Evolutionary conservation across 495 filamentous ascomycete species (phyloP), one percentile per base, ranked within the genome.

Genomic region (Chaetomium cochliodes): DNA sequence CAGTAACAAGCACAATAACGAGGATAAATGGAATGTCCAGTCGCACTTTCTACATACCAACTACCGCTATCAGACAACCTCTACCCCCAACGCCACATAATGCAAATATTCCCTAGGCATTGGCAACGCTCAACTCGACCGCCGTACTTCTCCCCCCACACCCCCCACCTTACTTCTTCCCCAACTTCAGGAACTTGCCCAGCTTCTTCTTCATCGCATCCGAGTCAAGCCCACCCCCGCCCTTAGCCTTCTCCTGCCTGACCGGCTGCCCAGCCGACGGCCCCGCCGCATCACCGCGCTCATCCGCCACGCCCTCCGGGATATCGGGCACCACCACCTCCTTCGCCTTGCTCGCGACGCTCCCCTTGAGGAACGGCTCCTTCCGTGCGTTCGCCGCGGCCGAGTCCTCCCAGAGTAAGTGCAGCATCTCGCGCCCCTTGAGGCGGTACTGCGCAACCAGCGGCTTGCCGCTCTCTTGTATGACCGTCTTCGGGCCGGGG

Each of bases 401-500:
- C 11, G 66, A 72, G 9, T 88, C 83, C 50, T 87, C 84, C 92
- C 92, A 97, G 23, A 84, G 71, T 47, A 97, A 86, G 60, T 90
- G 92, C 37, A 98, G 80, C 25, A 96, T 76, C 33, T 91, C 87
- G 13, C 85, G 80, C 3, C 87, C 86, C 55, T 78, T 81, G 65
- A 97, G 82, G 5, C 86, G 81, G 57, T 96, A 82, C 61, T 89
- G 86, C 58, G 83, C 80, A 62, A 97, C 90, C 41, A 98, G 82
- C 51, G 75, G 79, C 60, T 80, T 75, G 46, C 64, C 69, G 33
- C 77, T 73, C 63, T 80, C 77, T 39, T 62, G 65, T 37, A 79
- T 73, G 4, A 70, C 63, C 23, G 42, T 65, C 15, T 60, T 73
- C 64, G 67, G 70, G n/a, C 74, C 76, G 0, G 77, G 75, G n/a